Evolutionary conservation across 352 stramenopile species (phyloP), one percentile per base, ranked within the genome.

Genomic region (Globisporangium middletonii): DNA sequence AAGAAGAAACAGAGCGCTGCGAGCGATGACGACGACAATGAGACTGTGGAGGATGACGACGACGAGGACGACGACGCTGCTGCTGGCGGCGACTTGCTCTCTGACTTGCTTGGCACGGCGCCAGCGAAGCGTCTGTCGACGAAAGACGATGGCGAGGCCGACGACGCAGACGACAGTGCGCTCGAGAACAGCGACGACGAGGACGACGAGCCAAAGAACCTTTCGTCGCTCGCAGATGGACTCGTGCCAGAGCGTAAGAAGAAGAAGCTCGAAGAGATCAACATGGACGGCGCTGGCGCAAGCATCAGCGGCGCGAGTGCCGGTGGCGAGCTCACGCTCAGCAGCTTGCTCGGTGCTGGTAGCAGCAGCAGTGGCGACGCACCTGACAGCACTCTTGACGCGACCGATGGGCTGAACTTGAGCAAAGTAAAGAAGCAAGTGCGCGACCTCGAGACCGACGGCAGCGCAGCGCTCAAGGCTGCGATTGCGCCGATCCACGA

Each of bases 401-500:
- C 37, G 9, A 63, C 71, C 35, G 62, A 65, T 9, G 63, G 54
- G 12, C 35, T 77, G n/a, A 73, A 79, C 54, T 50, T 85, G 46
- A 58, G 59, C 65, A 86, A 83, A 28, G 64, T 96, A 51, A 76
- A 92, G 57, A 82, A 89, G 60, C 83, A 93, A 50, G 70, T 94
- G 33, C 61, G 75, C n/a, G 71, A 82, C 27, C 64, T 90, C 42
- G 82, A 90, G 60, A 76, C 72, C 50, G 77, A 87, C 45, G 70
- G 71, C 47, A 77, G 69, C 27, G 75, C 65, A 0, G 75, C 78
- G 33, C 53, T 94, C 30, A 63, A 84, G 49, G 76, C 83, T 26
- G 83, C 85, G 0, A 59, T 95, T 1, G 75, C 89, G 27, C 77
- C 83, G 0, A 75, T 97, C 7, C 72, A 96, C 9, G 83, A 95